Percentiles rank a stretch among this genome's conserved stretches.
Conservation (phyloP, 169 alveolate genomes). For the Prorocentrum cordatum region DNA sequence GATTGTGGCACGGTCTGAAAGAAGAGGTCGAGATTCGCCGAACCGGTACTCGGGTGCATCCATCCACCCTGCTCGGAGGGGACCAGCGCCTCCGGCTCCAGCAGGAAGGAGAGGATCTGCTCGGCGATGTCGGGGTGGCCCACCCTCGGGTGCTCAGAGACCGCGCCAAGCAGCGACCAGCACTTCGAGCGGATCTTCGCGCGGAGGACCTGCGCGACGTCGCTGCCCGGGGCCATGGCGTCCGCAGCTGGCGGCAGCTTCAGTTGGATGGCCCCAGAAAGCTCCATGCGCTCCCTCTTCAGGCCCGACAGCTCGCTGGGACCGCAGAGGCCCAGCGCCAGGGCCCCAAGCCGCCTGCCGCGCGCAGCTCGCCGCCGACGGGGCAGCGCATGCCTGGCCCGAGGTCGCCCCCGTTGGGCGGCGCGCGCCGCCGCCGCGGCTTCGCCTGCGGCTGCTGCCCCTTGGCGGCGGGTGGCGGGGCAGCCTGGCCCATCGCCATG, state of each 20-base stretch:
- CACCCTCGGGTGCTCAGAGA: neutral
- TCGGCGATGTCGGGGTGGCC: slow-evolving; percentile 4
- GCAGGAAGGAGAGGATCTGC: slow-evolving; percentile 5
- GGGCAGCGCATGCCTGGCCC: slow-evolving; percentile 11
- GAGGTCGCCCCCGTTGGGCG: neutral
- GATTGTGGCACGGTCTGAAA: slow-evolving; percentile 6
- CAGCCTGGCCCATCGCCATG: too few species aligned
- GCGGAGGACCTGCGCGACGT: neutral
- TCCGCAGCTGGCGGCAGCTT: neutral
- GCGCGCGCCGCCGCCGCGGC: slow-evolving; percentile 3
- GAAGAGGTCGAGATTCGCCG: slow-evolving; percentile 26
- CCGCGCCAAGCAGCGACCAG: neutral
- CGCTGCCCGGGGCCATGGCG: neutral
- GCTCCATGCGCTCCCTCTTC: neutral
- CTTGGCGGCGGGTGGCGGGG: too few species aligned
- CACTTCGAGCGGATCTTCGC: neutral
- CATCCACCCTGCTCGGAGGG: slow-evolving; percentile 1
- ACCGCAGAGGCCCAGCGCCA: slow-evolving; percentile 1
- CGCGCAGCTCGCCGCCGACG: neutral
- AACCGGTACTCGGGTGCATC: slow-evolving; percentile 11
- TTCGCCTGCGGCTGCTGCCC: too few species aligned
- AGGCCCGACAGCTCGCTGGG: slow-evolving; percentile 15
- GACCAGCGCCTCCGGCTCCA: neutral
- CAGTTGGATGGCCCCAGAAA: neutral
- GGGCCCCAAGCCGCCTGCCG: neutral